Evolutionary conservation across 2,329 filamentous ascomycete species (phyloP).

Genomic region (Diaporthe humulicola): DNA sequence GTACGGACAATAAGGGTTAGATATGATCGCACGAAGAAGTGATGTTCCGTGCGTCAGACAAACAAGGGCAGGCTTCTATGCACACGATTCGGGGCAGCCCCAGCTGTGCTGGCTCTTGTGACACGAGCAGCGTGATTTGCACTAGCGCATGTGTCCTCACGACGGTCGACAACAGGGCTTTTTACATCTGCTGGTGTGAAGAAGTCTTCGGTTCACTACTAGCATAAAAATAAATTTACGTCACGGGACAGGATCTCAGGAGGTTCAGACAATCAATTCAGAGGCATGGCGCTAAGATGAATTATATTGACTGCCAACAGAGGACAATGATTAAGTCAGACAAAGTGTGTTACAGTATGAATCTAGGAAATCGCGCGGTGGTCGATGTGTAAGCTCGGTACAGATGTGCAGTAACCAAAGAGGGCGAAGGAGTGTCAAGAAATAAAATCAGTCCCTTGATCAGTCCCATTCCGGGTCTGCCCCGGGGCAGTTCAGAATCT

Average conservation of each 20-base stretch:
- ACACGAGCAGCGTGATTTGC: background rate
- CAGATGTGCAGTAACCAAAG: constrained; percentile 3
- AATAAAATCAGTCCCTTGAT: constrained; percentile 16
- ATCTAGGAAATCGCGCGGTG: constrained; percentile 1
- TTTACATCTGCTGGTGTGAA: background rate
- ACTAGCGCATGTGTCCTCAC: too few relatives aligned
- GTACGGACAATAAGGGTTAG: background rate
- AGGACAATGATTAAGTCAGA: constrained; percentile 1
- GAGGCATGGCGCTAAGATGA: background rate
- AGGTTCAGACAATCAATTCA: background rate
- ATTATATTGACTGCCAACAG: constrained; percentile 13
- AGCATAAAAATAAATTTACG: background rate
- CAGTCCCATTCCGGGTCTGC: background rate
- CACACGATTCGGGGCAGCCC: background rate
- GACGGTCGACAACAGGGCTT: background rate
- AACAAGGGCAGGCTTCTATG: background rate
- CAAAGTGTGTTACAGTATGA: constrained; percentile 4
- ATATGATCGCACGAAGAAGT: background rate
- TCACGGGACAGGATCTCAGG: background rate
- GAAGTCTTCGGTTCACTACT: background rate
- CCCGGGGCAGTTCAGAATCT: background rate
- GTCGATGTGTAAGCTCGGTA: background rate
- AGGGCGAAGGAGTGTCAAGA: constrained; percentile 39
- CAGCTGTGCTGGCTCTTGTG: background rate
- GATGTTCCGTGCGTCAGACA: background rate